Conservation (phyloP, 768 basidiomycete genomes). For the Calocybe gangraenosa region DNA sequence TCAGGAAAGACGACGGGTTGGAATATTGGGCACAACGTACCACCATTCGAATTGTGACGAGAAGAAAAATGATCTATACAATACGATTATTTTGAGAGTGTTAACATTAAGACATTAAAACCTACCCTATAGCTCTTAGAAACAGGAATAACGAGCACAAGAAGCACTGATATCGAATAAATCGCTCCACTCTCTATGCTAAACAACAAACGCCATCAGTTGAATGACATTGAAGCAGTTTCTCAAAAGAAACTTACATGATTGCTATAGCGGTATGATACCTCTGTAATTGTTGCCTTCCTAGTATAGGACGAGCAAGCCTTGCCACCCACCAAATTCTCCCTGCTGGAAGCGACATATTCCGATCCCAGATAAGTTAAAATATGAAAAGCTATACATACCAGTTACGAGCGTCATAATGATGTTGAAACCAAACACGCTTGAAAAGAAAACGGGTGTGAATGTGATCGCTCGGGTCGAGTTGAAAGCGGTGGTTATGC, state of each 20-base stretch:
- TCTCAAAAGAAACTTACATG: conserved; percentile 7
- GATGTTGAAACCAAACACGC: conserved; percentile 22
- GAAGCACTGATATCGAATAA: conserved; percentile 21
- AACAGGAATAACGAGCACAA: conserved; percentile 12
- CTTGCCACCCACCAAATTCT: conserved; percentile 19
- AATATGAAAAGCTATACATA: conserved; percentile 4
- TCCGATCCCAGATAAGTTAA: background rate
- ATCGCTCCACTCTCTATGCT: conserved; percentile 25
- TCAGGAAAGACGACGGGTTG: background rate
- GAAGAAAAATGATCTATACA: conserved; percentile 14
- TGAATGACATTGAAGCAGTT: background rate
- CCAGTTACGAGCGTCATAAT: conserved; percentile 21
- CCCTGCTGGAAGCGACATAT: conserved; percentile 11
- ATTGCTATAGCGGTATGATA: conserved; percentile 14
- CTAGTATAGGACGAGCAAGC: conserved; percentile 4
- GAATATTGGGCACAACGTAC: conserved; percentile 14
- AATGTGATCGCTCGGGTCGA: background rate
- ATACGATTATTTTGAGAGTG: background rate
- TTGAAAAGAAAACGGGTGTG: conserved; percentile 20
- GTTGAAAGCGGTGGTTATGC: background rate
- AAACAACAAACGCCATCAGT: background rate
- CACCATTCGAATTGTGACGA: conserved; percentile 21
- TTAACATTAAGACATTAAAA: background rate
- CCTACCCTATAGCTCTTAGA: conserved; percentile 9
- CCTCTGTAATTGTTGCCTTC: conserved; percentile 2